phyloP scores from a whole-genome alignment of 108 stramenopile species.

The Cyclotella baltica region DNA sequence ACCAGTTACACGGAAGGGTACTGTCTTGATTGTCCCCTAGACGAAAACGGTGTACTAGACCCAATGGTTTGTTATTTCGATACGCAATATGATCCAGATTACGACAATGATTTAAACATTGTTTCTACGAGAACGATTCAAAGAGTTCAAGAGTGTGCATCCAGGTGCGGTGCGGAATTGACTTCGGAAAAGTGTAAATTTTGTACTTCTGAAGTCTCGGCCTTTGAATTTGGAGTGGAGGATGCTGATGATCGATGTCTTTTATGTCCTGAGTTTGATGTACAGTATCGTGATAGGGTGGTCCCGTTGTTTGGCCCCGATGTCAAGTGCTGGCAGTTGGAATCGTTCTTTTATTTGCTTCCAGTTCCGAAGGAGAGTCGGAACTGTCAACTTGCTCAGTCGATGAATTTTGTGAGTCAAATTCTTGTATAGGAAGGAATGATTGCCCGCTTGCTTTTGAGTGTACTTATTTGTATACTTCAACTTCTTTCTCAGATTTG shows the following conservation, averaged over 20 bases:
- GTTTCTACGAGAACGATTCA: background rate
- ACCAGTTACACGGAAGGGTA: background rate
- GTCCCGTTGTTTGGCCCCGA: background rate
- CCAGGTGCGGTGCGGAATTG: background rate
- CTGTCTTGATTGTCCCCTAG: background rate
- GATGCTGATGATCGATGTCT: background rate
- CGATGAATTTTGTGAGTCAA: no score
- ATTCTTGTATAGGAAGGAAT: no score
- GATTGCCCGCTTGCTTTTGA: no score
- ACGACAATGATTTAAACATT: background rate
- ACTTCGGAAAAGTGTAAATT: background rate
- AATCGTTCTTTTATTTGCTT: background rate
- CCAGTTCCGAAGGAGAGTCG: background rate
- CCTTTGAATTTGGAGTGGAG: background rate
- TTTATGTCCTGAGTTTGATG: constrained; percentile 7
- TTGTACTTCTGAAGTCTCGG: background rate
- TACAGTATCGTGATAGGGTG: constrained; percentile 8
- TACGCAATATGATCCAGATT: no score
- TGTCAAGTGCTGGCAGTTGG: constrained; percentile 13
- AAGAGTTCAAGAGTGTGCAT: background rate
- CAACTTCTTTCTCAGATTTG: no score
- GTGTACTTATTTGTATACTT: no score
- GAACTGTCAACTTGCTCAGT: constrained; percentile 7
- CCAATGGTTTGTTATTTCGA: background rate
- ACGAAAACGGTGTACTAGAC: background rate